phyloP scores from a whole-genome alignment of 1,139 yeast species.

The Pichia sp. region DNA sequence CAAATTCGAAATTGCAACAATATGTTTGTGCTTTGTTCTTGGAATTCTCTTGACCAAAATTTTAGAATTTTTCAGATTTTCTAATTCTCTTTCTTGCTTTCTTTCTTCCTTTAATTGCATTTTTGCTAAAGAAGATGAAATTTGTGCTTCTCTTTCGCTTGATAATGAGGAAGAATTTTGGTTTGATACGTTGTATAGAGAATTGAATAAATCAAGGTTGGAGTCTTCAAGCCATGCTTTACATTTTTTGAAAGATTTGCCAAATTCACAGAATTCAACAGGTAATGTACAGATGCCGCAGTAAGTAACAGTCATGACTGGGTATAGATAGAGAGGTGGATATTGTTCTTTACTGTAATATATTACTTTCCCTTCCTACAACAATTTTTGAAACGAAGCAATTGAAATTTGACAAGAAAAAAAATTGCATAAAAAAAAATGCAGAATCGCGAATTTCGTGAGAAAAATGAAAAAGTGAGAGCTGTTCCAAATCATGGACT shows the following conservation, averaged over 20 bases:
- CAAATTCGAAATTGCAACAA: constrained; percentile 78
- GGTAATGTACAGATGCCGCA: constrained; percentile 86
- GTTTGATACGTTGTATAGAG: constrained; percentile 54
- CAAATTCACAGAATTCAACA: constrained; percentile 92
- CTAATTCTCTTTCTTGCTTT: constrained; percentile 77
- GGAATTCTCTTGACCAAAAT: constrained; percentile 82
- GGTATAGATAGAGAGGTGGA: not conserved
- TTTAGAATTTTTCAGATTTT: constrained; percentile 70
- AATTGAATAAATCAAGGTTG: constrained; percentile 49
- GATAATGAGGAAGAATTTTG: constrained; percentile 41
- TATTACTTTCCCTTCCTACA: no score
- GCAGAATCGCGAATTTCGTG: not conserved
- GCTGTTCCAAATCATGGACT: no score
- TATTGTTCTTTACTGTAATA: no score
- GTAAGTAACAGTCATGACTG: constrained; percentile 33
- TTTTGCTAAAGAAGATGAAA: constrained; percentile 75
- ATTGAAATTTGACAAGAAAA: not conserved
- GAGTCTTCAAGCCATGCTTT: constrained; percentile 69
- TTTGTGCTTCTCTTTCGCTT: constrained; percentile 72
- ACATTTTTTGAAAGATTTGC: constrained; percentile 75
- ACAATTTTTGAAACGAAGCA: not conserved
- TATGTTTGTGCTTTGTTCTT: constrained; percentile 83
- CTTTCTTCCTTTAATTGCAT: constrained; percentile 87
- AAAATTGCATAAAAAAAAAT: not conserved
- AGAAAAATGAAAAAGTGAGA: no score